Conservation (phyloP, 2,329 filamentous ascomycete genomes). For the Diaporthe caulivora region DNA sequence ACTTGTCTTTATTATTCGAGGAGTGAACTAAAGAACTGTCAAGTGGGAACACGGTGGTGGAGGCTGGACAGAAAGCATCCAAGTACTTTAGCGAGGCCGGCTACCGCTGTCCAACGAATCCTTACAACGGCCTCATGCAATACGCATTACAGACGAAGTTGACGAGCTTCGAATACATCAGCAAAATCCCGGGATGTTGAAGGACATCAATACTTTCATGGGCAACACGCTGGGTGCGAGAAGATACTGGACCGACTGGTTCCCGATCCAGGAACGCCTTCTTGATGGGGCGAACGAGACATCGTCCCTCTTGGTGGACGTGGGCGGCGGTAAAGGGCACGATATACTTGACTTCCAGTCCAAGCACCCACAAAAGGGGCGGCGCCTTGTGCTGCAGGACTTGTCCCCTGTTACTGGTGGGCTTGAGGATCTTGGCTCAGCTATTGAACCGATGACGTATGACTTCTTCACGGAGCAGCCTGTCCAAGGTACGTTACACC, state of each 20-base stretch:
- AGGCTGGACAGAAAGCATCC: constrained; percentile 42
- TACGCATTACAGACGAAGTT: constrained; percentile 47
- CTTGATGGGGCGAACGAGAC: constrained; percentile 41
- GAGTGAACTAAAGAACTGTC: neutral
- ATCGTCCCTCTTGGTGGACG: constrained; percentile 43
- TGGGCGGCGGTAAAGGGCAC: constrained; percentile 42
- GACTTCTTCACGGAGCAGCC: constrained; percentile 52
- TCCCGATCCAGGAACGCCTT: constrained; percentile 45
- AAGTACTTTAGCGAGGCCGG: constrained; percentile 44
- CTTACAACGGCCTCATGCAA: constrained; percentile 45
- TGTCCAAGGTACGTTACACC: constrained; percentile 46
- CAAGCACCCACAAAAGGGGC: constrained; percentile 17
- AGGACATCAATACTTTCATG: constrained; percentile 47
- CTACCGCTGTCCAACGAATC: constrained; percentile 44
- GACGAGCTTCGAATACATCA: constrained; percentile 42
- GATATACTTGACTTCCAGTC: constrained; percentile 39
- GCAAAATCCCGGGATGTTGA: constrained; percentile 40
- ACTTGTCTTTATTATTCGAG: rapidly evolving
- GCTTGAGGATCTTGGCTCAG: constrained; percentile 40
- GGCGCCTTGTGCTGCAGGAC: constrained; percentile 44
- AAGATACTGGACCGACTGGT: constrained; percentile 38
- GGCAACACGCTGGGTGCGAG: constrained; percentile 46
- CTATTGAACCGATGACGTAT: constrained; percentile 48
- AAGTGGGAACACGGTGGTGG: constrained; percentile 41
- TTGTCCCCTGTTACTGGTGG: constrained; percentile 36